Base-by-base conservation (phyloP, 306 rosid species). In the Sophora flavescens region DNA sequence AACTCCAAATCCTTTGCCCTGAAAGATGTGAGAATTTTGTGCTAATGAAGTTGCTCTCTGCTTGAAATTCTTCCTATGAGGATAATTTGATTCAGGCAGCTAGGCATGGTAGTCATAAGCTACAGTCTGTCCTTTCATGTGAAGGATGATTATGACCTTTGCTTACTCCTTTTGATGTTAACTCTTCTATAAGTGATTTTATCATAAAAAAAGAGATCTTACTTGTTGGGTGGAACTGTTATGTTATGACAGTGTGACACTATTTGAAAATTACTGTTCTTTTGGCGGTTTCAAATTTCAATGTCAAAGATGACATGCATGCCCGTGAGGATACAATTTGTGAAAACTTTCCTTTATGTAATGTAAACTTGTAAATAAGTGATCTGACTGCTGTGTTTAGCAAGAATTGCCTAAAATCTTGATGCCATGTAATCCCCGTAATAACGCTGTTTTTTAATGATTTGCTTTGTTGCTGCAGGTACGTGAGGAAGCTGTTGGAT, bases 401-500 rank as follows among this genome's bases (percentile, higher is more conserved):
- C 62, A 18, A 14, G 56, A 22, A 22, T 78, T 68, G 45, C 61
- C n/a, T 64, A 39, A 66, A 58, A 60, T 51, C 69, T 41, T 50
- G 41, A 59, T 42, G 36, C 69, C 15, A 1, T 56, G 47, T 59
- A 56, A 15, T 39, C 38, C 38, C 68, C 14, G 6, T 62, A 54
- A 84, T 85, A 12, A 76, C 38, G 41, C 28, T 57, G 50, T 42
- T 81, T 83, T 26, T 69, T 44, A 54, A 28, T 77, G 11, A 68
- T 64, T 51, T 84, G 60, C 53, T 72, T 51, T 78, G 80, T 26
- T 78, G 42, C 72, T 92, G 84, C 93, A 95, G 98, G 91, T 82
- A 87, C 97, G 83, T 95, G 91, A 94, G 66, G 35, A 65, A 80
- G 76, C 85, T 70, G 71, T 74, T 76, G 83, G 79, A 80, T 82